Base-by-base conservation (phyloP, 2,329 filamentous ascomycete species). In the Daldinia sp. region DNA sequence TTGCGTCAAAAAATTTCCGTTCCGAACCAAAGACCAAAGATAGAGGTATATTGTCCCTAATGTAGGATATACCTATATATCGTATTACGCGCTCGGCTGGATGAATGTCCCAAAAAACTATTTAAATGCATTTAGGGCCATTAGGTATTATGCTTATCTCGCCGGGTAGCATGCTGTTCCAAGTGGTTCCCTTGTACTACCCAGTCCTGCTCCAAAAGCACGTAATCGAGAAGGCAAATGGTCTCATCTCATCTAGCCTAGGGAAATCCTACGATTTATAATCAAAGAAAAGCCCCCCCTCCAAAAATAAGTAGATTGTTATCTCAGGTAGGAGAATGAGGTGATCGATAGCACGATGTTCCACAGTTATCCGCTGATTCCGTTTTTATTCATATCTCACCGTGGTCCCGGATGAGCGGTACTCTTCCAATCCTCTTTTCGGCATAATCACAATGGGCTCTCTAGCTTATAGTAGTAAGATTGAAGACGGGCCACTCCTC, bases 381-480 rank as follows among this genome's bases (percentile, higher is more conserved):
- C 41, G 49, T 27, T 23, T 30, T 39, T 45, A 61, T 60, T 63
- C 52, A 60, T 65, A 64, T 63, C 49, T 53, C 37, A 35, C 3
- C 45, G 47, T 39, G 35, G 39, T 11, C 51, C 54, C 41, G 29
- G 51, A 45, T 51, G 6, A 41, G 17, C 29, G 15, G 39, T 29
- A 7, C 11, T 41, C 17, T 35, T 55, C 32, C 27, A 48, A 17
- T 41, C 47, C 19, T 6, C 3, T 51, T 7, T 50, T 25, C 4
- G 23, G 7, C 6, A 43, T 25, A 10, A 45, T 35, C 27, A 27
- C 11, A 23, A 71, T 71, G 65, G 67, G 67, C n/a, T 70, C 67
- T 13, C 11, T 64, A 8, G 11, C 37, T 11, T 61, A 30, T 39
- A 39, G 58, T 4, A 56, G n/a, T 19, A 39, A 47, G 30, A 32